phyloP scores from a whole-genome alignment of 345 rosid species.

The Lenwebbia sp. region DNA sequence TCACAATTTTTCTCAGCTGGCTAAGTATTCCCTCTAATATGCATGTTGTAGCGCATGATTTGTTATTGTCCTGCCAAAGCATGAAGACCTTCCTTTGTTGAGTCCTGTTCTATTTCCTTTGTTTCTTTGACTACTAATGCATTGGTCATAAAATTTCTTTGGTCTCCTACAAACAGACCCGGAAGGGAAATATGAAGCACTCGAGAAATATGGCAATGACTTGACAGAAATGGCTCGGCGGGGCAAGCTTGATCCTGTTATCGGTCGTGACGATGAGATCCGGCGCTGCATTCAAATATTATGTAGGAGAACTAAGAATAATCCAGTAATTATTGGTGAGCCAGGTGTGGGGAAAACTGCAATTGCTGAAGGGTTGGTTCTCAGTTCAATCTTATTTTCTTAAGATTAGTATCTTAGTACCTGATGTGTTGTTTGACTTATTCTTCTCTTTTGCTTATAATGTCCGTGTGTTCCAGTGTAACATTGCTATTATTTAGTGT shows the following conservation, averaged over 20 bases:
- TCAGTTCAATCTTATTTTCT: neutral
- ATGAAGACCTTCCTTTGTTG: neutral
- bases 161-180: conserved; percentile 58
- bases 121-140: neutral
- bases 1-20: neutral
- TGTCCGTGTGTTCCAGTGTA: neutral
- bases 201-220: conserved; percentile 88
- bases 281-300: conserved; percentile 78
- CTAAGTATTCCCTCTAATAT: neutral
- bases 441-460: neutral
- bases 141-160: neutral
- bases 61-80: neutral
- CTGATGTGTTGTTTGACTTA: neutral
- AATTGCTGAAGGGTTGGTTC: conserved; percentile 64
- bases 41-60: neutral
- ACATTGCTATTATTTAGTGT: neutral
- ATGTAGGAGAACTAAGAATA: conserved; percentile 89
- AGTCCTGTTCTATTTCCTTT: neutral
- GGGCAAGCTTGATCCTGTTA: conserved; percentile 95
- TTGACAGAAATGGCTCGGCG: conserved; percentile 80
- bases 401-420: neutral
- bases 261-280: conserved; percentile 87
- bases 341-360: conserved; percentile 98
- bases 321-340: conserved; percentile 91
- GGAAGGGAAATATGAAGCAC: conserved; percentile 73